Percentiles rank a stretch among this genome's conserved stretches.
These are phyloP conservation scores for Gleditsia sinensis DNA, from an alignment of 306 rosid species.

Conservation along the genomic window DNA sequence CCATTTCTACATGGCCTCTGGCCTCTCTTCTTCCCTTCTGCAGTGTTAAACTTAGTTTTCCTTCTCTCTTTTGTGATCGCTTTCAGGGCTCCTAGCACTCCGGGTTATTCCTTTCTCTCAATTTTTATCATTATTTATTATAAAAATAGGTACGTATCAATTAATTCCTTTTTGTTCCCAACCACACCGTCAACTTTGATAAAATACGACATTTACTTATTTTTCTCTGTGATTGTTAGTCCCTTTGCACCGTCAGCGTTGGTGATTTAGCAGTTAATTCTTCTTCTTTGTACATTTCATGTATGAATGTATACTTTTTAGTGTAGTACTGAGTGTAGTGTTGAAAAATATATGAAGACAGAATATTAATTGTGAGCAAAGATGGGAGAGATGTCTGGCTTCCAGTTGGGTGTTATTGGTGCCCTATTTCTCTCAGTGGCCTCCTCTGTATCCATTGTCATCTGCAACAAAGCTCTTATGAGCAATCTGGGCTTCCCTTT, in stretches of 20 bases:
- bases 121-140: conserved; percentile 2
- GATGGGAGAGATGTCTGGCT: conserved; percentile 90
- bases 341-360: neutral
- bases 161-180: conserved; percentile 4
- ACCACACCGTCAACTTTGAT: no score
- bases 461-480: conserved; percentile 99
- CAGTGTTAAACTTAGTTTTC: no score
- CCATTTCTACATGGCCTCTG: no score
- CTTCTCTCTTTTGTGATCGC: conserved; percentile 15
- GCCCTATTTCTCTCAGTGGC: conserved; percentile 96
- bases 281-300: neutral
- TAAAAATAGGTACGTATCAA: conserved; percentile 19
- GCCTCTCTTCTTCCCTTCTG: no score
- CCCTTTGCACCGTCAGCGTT: no score
- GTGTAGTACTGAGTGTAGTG: neutral
- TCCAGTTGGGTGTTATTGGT: conserved; percentile 87
- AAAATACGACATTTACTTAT: neutral
- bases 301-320: neutral
- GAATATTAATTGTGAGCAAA: conserved; percentile 29
- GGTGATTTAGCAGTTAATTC: no score
- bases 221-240: neutral
- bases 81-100: conserved; percentile 50
- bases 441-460: conserved; percentile 97
- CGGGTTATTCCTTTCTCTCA: neutral
- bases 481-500: conserved; percentile 99